A percentile compares a stretch with the other conserved stretches of the same genome.
Conservation (phyloP, 2,329 filamentous ascomycete species). For the Paracorniculantispora psalliotae region DNA sequence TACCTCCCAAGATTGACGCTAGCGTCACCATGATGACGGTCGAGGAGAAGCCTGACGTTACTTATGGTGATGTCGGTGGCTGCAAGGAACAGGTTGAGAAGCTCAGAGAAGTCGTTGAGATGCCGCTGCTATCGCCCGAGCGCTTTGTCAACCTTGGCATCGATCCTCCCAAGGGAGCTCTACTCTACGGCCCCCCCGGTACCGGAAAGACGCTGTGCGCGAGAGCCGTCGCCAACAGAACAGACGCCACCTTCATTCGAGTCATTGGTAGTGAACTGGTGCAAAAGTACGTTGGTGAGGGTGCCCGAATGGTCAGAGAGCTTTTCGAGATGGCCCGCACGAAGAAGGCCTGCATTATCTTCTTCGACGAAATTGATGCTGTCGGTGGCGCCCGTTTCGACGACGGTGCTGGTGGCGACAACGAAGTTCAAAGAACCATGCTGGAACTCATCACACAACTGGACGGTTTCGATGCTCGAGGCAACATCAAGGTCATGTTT, state of each 20-base stretch:
- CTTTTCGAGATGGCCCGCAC: constrained; percentile 99
- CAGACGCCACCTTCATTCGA: constrained; percentile 96
- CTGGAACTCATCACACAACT: constrained; percentile 95
- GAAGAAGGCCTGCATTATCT: constrained; percentile 99
- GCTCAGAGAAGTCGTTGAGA: constrained; percentile 95
- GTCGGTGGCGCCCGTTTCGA: constrained; percentile 95
- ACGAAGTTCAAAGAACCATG: constrained; percentile 97
- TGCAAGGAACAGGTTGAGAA: constrained; percentile 99
- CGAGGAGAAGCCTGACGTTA: constrained; percentile 98
- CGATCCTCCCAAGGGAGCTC: constrained; percentile 93
- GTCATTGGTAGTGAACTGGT: constrained; percentile 97
- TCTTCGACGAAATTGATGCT: constrained; percentile 92
- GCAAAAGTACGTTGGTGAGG: constrained; percentile 98
- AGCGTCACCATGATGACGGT: constrained; percentile 99
- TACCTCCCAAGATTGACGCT: constrained; percentile 97
- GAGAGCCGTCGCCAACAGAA: constrained; percentile 93
- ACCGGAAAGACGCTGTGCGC: constrained; percentile 99
- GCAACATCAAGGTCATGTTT: constrained; percentile 99
- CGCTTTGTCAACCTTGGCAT: constrained; percentile 98
- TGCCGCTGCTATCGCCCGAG: constrained; percentile 93
- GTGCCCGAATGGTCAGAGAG: constrained; percentile 96
- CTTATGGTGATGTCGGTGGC: constrained; percentile 95
- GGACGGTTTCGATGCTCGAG: constrained; percentile 91
- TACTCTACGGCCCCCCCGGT: constrained; percentile 93
- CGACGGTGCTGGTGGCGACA: constrained; percentile 92